Evolutionary conservation across 2,329 filamentous ascomycete genomes (phyloP).

Genomic region (Aspergillus caelatus): DNA sequence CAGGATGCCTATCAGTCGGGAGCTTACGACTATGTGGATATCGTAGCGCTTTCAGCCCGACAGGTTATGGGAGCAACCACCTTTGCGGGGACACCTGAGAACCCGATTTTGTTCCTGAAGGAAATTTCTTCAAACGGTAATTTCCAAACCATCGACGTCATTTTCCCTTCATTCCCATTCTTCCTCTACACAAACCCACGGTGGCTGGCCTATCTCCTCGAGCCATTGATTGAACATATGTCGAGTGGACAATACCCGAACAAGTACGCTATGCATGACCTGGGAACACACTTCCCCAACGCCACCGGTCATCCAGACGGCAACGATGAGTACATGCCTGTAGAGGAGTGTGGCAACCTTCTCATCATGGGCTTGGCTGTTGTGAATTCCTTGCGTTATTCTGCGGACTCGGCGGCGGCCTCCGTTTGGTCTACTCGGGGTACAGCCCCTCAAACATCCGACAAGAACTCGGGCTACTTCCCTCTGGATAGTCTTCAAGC

Average conservation of each 20-base stretch:
- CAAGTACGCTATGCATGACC: constrained; percentile 57
- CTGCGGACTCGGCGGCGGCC: constrained; percentile 56
- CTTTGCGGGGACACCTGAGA: constrained; percentile 70
- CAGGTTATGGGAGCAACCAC: constrained; percentile 79
- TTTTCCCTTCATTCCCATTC: constrained; percentile 84
- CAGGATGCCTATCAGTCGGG: constrained; percentile 73
- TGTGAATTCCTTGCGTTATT: constrained; percentile 72
- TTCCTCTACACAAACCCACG: constrained; percentile 82
- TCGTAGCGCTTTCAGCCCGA: constrained; percentile 74
- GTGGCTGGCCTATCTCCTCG: constrained; percentile 77
- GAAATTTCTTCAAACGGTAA: constrained; percentile 87
- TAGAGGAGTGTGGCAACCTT: constrained; percentile 70
- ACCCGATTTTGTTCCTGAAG: constrained; percentile 77
- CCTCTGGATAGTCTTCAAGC: constrained; percentile 53
- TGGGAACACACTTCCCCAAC: constrained; percentile 58
- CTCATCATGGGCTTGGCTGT: constrained; percentile 80
- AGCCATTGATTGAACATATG: constrained; percentile 80
- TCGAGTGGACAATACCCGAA: constrained; percentile 79
- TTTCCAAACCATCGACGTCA: constrained; percentile 83
- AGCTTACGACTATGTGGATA: constrained; percentile 74
- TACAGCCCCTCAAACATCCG: constrained; percentile 23
- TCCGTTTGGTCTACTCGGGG: constrained; percentile 60
- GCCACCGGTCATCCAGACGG: constrained; percentile 58
- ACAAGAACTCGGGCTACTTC: constrained; percentile 41
- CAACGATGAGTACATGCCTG: constrained; percentile 58